Conservation (phyloP, 2,329 filamentous ascomycete species). For the Rhynchosporium secalis region DNA sequence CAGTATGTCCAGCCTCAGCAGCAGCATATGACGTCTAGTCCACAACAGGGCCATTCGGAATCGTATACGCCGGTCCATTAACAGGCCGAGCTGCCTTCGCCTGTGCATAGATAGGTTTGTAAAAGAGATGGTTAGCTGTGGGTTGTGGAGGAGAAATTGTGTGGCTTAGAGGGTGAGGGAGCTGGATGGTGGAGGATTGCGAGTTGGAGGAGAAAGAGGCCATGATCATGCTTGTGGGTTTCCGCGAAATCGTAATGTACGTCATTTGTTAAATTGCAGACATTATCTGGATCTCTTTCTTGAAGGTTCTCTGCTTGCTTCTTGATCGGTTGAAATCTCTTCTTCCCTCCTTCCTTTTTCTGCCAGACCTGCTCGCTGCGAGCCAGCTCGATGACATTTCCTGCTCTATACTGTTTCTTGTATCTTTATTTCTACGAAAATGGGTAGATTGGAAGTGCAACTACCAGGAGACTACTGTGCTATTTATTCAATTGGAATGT, state of each 20-base stretch:
- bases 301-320: no score
- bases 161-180: neutral
- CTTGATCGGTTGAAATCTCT: neutral
- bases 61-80: neutral
- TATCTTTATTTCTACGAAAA: no score
- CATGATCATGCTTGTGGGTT: neutral
- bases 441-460: no score
- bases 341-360: neutral
- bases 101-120: neutral
- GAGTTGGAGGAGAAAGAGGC: neutral
- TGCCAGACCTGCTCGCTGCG: neutral
- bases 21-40: neutral
- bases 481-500: no score
- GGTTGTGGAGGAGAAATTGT: neutral
- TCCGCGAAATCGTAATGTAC: neutral
- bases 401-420: no score
- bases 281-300: neutral
- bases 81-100: conserved; percentile 3
- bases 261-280: neutral
- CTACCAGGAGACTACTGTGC: no score
- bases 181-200: neutral
- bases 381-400: no score
- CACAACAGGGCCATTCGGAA: conserved; percentile 6
- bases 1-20: conserved; percentile 6
- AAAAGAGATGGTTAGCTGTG: neutral